These are phyloP conservation scores for Tetradesmus obliquus DNA, from an alignment of 139 green algal genomes.

Conservation along the genomic window DNA sequence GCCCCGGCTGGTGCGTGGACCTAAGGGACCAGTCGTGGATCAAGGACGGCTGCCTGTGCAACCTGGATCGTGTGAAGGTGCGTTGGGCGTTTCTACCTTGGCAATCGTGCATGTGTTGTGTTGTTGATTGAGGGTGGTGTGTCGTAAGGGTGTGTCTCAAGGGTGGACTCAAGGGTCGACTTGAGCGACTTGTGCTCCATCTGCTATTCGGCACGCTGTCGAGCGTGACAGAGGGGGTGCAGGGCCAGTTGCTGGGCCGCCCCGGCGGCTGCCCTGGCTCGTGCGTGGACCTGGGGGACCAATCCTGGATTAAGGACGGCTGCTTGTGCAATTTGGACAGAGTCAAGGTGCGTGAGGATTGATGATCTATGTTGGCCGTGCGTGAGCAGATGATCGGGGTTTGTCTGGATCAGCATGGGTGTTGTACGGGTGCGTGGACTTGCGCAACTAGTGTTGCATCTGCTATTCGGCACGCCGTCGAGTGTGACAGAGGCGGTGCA, in stretches of 20 bases:
- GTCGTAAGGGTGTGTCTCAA: too few relatives aligned
- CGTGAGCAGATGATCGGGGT: too few relatives aligned
- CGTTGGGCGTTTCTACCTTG: too few relatives aligned
- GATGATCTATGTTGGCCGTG: too few relatives aligned
- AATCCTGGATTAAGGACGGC: neutral
- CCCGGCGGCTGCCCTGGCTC: neutral
- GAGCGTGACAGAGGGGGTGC: neutral
- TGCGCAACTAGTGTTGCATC: too few relatives aligned
- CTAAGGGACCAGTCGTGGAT: slow-evolving; percentile 30
- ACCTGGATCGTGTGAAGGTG: slow-evolving; percentile 13
- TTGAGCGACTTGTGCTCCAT: neutral
- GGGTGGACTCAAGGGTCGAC: neutral
- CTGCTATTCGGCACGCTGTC: neutral
- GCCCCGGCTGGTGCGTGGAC: slow-evolving; percentile 21
- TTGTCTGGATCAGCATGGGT: too few relatives aligned
- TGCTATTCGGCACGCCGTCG: neutral
- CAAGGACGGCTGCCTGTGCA: slow-evolving; percentile 23
- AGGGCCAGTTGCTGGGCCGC: neutral
- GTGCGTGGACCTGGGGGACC: too few relatives aligned
- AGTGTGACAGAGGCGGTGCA: neutral
- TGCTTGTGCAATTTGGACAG: slow-evolving; percentile 9
- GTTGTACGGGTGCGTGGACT: too few relatives aligned
- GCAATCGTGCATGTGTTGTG: too few relatives aligned
- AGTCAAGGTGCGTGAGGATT: too few relatives aligned
- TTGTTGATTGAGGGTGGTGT: too few relatives aligned